A percentile compares a stretch with the other conserved stretches of the same genome.
phyloP scores from a whole-genome alignment of 2,329 filamentous ascomycete species.

The Talaromyces sp. region DNA sequence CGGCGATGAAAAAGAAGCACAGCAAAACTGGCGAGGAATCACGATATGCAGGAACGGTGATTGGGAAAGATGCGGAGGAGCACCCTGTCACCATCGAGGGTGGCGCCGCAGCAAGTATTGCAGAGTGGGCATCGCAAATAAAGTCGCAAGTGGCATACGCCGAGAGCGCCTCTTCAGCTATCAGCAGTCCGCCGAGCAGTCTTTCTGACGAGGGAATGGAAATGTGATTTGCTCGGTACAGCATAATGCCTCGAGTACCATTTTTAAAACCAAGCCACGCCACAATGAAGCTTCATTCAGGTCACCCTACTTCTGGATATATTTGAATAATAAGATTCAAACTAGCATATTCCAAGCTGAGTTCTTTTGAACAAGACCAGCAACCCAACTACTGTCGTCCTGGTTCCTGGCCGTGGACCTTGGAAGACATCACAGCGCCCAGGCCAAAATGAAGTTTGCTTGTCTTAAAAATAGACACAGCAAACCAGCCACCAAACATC shows the following conservation, averaged over 20 bases:
- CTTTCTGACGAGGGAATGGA: conserved; percentile 28
- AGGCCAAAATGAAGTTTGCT: background rate
- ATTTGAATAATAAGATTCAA: background rate
- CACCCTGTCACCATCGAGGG: conserved; percentile 73
- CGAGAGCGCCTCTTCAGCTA: conserved; percentile 29
- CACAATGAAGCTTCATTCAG: background rate
- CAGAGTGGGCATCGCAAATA: conserved; percentile 53
- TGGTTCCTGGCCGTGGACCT: background rate
- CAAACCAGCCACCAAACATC: background rate
- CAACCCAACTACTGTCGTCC: background rate
- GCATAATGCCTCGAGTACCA: background rate
- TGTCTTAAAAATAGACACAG: background rate
- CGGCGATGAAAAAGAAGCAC: conserved; percentile 83
- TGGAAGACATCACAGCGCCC: background rate
- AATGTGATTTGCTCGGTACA: background rate
- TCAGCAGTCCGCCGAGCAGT: conserved; percentile 36
- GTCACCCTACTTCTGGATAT: background rate
- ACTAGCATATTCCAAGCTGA: background rate
- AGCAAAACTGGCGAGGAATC: conserved; percentile 83
- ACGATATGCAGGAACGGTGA: conserved; percentile 75
- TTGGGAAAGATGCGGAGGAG: conserved; percentile 68
- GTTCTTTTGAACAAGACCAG: background rate
- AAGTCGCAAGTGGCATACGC: conserved; percentile 25
- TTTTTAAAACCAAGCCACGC: background rate
- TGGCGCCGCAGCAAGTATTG: conserved; percentile 57